Conservation (phyloP, 164 flowering plant genomes). For the Euptelea pleiosperma region DNA sequence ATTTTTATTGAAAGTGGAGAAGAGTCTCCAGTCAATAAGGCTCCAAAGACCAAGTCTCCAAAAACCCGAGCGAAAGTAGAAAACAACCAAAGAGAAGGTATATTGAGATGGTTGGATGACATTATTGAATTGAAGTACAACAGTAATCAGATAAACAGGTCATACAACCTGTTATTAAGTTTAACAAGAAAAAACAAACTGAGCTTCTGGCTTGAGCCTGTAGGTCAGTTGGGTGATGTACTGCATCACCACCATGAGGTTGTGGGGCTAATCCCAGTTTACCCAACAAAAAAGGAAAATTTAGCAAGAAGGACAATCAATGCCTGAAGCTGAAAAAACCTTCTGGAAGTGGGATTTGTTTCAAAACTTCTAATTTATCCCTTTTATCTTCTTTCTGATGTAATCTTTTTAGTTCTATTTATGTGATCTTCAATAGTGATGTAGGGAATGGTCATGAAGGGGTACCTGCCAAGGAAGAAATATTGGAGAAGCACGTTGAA, state of each 20-base stretch:
- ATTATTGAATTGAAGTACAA: background rate
- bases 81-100: constrained; percentile 19
- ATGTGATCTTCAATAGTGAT: background rate
- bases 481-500: constrained; percentile 32
- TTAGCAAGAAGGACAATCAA: background rate
- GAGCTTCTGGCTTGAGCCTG: background rate
- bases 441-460: constrained; percentile 26
- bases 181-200: background rate
- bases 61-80: constrained; percentile 16
- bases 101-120: background rate
- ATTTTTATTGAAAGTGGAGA: constrained; percentile 16
- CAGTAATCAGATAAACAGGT: background rate
- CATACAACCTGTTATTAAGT: no score
- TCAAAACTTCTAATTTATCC: background rate
- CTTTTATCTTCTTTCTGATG: background rate
- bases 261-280: background rate
- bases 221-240: no score
- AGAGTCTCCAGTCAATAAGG: constrained; percentile 16
- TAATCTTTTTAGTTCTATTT: background rate
- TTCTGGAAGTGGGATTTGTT: background rate
- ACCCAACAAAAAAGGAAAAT: background rate
- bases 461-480: constrained; percentile 26
- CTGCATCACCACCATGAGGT: background rate
- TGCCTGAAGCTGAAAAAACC: constrained; percentile 1
- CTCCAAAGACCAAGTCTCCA: constrained; percentile 12